Conservation (phyloP, 768 basidiomycete species). For the Termitomyces heimii region DNA sequence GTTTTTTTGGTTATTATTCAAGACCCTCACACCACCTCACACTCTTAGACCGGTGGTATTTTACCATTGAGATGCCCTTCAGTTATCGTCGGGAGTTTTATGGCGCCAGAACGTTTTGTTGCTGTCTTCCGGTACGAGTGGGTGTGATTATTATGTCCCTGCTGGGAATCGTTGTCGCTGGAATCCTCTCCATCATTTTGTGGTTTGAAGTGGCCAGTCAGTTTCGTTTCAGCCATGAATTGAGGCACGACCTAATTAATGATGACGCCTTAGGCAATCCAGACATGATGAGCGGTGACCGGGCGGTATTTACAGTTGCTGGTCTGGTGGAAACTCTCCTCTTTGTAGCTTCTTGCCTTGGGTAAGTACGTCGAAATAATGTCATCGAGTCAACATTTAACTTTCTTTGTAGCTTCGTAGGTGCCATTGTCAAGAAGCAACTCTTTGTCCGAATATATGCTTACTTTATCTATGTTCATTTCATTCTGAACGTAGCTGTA, state of each 20-base stretch:
- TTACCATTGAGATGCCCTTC: slow-evolving; percentile 27
- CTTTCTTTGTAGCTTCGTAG: slow-evolving; percentile 41
- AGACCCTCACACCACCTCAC: neutral
- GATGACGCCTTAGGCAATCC: slow-evolving; percentile 22
- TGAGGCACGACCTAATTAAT: neutral
- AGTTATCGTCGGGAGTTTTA: slow-evolving; percentile 40
- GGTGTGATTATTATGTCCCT: slow-evolving; percentile 53
- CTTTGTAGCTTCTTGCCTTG: slow-evolving; percentile 46
- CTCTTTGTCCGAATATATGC: slow-evolving; percentile 50
- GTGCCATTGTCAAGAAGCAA: slow-evolving; percentile 59
- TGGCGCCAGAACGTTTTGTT: slow-evolving; percentile 52
- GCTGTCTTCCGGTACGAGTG: slow-evolving; percentile 55
- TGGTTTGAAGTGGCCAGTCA: slow-evolving; percentile 61
- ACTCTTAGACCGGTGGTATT: neutral
- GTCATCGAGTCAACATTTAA: neutral
- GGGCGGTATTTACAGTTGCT: slow-evolving; percentile 40
- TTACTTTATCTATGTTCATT: slow-evolving; percentile 52
- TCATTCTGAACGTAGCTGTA: slow-evolving; percentile 47
- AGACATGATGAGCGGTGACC: slow-evolving; percentile 26
- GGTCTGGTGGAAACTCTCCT: slow-evolving; percentile 51
- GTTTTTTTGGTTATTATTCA: neutral
- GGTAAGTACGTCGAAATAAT: slow-evolving; percentile 27
- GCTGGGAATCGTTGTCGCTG: slow-evolving; percentile 49
- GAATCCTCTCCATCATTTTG: slow-evolving; percentile 42
- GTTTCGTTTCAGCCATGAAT: slow-evolving; percentile 18